phyloP scores from a whole-genome alignment of 208 protist genomes.

The Naegleria lovaniensis region DNA sequence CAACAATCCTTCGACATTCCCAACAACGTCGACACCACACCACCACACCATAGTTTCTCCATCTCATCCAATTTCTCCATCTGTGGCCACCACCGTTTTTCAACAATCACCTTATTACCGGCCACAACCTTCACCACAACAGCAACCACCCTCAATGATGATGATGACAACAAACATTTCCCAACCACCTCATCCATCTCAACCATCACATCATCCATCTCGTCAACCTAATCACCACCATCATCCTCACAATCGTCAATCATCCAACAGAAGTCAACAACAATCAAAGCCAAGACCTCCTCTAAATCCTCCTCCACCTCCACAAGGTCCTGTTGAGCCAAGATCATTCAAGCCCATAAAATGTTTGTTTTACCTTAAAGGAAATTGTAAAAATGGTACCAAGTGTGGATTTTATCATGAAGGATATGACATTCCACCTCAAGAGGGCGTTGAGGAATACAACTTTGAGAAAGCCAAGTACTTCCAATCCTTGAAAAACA shows the following conservation, averaged over 20 bases:
- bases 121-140: neutral
- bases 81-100: neutral
- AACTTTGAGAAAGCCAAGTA: neutral
- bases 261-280: neutral
- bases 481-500: neutral
- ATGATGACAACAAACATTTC: neutral
- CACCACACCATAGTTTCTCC: neutral
- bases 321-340: neutral
- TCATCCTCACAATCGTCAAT: neutral
- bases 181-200: neutral
- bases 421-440: neutral
- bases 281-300: neutral
- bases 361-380: neutral
- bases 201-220: neutral
- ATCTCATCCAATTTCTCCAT: neutral
- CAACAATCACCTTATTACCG: neutral
- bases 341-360: neutral
- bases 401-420: neutral
- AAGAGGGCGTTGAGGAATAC: neutral
- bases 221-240: neutral
- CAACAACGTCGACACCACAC: neutral
- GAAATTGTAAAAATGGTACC: neutral
- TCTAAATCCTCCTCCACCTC: neutral
- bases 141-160: neutral
- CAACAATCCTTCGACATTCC: neutral